phyloP scores from a whole-genome alignment of 2,329 filamentous ascomycete species.

The Phaeosphaeriaceae sp. region DNA sequence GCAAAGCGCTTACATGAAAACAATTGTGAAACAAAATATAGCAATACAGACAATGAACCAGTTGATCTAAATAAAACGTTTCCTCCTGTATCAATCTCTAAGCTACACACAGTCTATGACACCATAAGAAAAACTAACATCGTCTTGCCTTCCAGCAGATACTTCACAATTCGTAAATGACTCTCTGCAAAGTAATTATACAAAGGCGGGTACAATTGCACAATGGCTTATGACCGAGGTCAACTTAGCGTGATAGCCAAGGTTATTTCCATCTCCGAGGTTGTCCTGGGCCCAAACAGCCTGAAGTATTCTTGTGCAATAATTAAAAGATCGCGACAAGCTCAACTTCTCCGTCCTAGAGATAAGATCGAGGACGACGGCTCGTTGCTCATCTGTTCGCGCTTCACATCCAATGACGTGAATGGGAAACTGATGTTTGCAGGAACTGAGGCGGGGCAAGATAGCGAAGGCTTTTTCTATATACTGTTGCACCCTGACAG shows the following conservation, averaged over 20 bases:
- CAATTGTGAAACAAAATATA: too few relatives aligned
- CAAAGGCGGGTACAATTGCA: slow-evolving; percentile 21
- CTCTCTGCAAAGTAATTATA: slow-evolving; percentile 4
- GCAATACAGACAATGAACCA: too few relatives aligned
- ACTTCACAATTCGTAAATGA: not conserved
- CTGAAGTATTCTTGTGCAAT: slow-evolving; percentile 14
- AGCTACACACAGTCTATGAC: too few relatives aligned
- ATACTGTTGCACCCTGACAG: slow-evolving; percentile 1
- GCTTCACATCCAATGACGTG: slow-evolving; percentile 40
- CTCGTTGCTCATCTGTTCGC: slow-evolving; percentile 33
- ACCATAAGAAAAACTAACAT: too few relatives aligned
- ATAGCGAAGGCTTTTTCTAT: slow-evolving; percentile 12
- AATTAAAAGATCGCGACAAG: slow-evolving; percentile 14
- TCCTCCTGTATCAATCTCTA: too few relatives aligned
- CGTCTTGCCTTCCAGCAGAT: not conserved
- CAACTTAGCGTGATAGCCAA: slow-evolving; percentile 20
- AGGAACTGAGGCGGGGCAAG: slow-evolving; percentile 23
- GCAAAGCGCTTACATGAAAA: too few relatives aligned
- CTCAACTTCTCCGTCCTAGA: slow-evolving; percentile 12
- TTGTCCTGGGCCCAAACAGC: slow-evolving; percentile 28
- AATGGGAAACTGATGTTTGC: slow-evolving; percentile 35
- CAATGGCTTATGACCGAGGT: slow-evolving; percentile 15
- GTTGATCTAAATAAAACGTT: too few relatives aligned
- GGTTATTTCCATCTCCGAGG: slow-evolving; percentile 8
- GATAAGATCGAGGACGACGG: slow-evolving; percentile 22